These are phyloP conservation scores for Botryotinia calthae DNA, from an alignment of 2,329 filamentous ascomycete species.

Conservation along the genomic window DNA sequence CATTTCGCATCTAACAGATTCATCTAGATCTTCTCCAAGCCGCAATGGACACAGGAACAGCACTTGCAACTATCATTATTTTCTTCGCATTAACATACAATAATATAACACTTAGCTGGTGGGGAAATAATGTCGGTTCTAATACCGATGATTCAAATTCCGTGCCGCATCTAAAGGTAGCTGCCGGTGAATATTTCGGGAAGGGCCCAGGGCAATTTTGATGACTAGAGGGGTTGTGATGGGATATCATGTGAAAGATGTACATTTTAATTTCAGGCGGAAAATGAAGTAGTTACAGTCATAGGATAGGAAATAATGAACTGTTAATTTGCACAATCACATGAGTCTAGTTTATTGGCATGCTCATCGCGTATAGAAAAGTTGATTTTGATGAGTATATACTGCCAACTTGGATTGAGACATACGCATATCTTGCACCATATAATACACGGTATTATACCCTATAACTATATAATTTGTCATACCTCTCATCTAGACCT, in stretches of 20 bases:
- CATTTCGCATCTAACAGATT: neutral
- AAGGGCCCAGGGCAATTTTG: neutral
- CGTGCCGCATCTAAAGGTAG: constrained; percentile 8
- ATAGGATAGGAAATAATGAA: neutral
- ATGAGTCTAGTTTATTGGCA: neutral
- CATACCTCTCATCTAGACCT: neutral
- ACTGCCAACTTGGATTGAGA: neutral
- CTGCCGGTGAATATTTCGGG: neutral
- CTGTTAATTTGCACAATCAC: neutral
- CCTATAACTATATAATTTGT: neutral
- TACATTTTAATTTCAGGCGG: neutral
- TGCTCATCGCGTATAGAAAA: neutral
- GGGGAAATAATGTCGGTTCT: constrained; percentile 32
- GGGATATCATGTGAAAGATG: neutral
- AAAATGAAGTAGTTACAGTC: neutral
- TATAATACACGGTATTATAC: neutral
- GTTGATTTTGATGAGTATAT: neutral
- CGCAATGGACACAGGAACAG: constrained; percentile 50
- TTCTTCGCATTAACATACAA: constrained; percentile 52
- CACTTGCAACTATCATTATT: constrained; percentile 51
- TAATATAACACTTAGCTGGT: constrained; percentile 43
- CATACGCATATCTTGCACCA: neutral
- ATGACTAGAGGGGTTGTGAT: neutral
- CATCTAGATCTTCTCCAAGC: constrained; percentile 45
- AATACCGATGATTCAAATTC: constrained; percentile 3